Evolutionary conservation across 805 yeast genomes (phyloP), one percentile per base, ranked within the genome.

Genomic region (Barnettozyma vustinii): DNA sequence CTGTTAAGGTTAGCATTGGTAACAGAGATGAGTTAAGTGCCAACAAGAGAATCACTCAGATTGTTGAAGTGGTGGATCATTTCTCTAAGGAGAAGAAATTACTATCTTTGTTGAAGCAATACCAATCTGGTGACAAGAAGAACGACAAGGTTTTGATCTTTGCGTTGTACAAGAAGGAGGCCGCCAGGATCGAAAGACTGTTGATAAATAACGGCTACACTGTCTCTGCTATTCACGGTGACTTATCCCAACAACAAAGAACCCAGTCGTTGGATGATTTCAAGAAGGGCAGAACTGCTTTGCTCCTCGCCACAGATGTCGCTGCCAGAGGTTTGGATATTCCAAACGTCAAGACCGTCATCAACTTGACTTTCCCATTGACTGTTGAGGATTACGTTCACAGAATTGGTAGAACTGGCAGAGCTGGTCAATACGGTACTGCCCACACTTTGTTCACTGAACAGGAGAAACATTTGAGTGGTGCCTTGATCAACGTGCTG

Each of bases 321-420:
- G 97, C 97, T 46, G 97, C 97, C 37, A 81, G 98, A 75, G 98
- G 98, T 55, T 76, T 94, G 57, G 99, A 94, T 69, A 94, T 94
- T 60, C 99, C 99, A 46, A 89, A 95, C 58, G 99, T 94, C 53
- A 92, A 91, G 68, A 87, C 89, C 18, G 98, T 92, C 37, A 89
- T 92, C 66, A 92, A 92, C 67, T 76, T 92, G 66, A 91, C 97
- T 7, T 92, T 92, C 82, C 99, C 99, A 42, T 77, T 91, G 60
- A 91, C 97, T 1, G 94, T 88, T 10, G 98, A 92, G 69, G 97
- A 92, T 70, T 92, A 92, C 63, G 97, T 92, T 35, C 98, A 92
- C 67, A 81, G 98, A 71, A 92, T 92, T 58, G 98, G 98, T 53
- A 86, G 98, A 76, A 92, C 98, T 9, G 98, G 97, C 53, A 83